Conservation (phyloP, 495 filamentous ascomycete genomes). For the Aspergillus ostianus region DNA sequence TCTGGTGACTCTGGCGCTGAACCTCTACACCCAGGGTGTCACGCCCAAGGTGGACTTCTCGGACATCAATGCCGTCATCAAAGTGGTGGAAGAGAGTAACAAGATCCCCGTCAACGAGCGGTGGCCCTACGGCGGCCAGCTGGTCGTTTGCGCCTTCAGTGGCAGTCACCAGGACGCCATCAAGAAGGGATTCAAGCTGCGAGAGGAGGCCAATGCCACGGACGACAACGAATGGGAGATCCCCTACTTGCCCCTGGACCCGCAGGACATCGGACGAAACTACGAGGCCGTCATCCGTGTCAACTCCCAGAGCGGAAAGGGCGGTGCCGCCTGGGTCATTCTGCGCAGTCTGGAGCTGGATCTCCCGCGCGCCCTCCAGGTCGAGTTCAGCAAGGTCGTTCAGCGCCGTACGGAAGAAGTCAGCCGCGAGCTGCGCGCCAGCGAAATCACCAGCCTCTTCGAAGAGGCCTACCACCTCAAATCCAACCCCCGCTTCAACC, state of each 20-base stretch:
- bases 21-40: constrained; percentile 95
- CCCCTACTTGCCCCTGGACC: constrained; percentile 92
- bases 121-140: constrained; percentile 83
- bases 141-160: constrained; percentile 87
- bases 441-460: constrained; percentile 85
- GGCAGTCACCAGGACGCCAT: constrained; percentile 97
- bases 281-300: constrained; percentile 98
- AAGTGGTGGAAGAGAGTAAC: constrained; percentile 86
- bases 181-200: constrained; percentile 87
- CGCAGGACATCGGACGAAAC: constrained; percentile 88
- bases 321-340: constrained; percentile 93
- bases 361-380: constrained; percentile 86
- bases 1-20: constrained; percentile 88
- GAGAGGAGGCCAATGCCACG: constrained; percentile 57
- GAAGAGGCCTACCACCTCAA: constrained; percentile 81
- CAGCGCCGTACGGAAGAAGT: constrained; percentile 71
- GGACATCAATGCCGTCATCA: constrained; percentile 81
- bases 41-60: constrained; percentile 89
- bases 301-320: constrained; percentile 95
- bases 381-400: constrained; percentile 86
- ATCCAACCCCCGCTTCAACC: constrained; percentile 73
- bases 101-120: constrained; percentile 92
- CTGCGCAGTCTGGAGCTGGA: constrained; percentile 85
- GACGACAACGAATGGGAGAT: constrained; percentile 67
- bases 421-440: constrained; percentile 77